Evolutionary conservation across 176 grass and related monocot species (phyloP), one percentile per base, ranked within the genome.

Genomic region (Carex scoparia): DNA sequence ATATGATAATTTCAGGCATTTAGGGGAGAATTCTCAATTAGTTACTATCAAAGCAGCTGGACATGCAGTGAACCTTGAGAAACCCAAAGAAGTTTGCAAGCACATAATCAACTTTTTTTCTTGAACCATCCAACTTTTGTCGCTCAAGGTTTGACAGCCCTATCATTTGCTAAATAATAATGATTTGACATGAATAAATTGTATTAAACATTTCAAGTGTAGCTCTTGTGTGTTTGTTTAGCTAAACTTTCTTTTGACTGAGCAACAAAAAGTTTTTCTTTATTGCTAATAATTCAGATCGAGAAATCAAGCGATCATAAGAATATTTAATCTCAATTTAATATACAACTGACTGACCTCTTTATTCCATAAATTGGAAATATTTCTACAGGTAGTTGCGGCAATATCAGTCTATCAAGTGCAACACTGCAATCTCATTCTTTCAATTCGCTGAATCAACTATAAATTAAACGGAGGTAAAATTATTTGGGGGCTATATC

Each of bases 51-150:
- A 65, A 31, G 90, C 94, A 58, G 93, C 96, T 69, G 93, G 96
- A 18, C 96, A 99, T 54, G 96, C 93, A n/a, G 89, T 95, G 58
- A 99, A 95, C 59, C 93, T 99, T 59, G 96, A 99, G 87, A 99
- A 99, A 79, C 78, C 90, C 48, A 80, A 65, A 79, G 89, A 94
- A 8, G 56, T 95, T 57, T 95, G 89, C 81, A 84, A 77, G 77
- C 88, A 48, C 56, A 86, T 99, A 87, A 85, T 86, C 7, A 67
- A 82, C 9, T 99, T 99, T 95, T 46, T 85, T 94, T 37, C 55
- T 35, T 32, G 49, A 91, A 69, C 58, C 75, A 16, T 81, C 18
- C 76, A 27, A 2, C 80, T 54, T 77, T 23, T 14, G 10, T 76
- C 30, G 30, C 8, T 8, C 2, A 32, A 77, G 48, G 30, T 54